phyloP scores from a whole-genome alignment of 2,329 filamentous ascomycete species.

The Arthrobotrys pseudoclavata region DNA sequence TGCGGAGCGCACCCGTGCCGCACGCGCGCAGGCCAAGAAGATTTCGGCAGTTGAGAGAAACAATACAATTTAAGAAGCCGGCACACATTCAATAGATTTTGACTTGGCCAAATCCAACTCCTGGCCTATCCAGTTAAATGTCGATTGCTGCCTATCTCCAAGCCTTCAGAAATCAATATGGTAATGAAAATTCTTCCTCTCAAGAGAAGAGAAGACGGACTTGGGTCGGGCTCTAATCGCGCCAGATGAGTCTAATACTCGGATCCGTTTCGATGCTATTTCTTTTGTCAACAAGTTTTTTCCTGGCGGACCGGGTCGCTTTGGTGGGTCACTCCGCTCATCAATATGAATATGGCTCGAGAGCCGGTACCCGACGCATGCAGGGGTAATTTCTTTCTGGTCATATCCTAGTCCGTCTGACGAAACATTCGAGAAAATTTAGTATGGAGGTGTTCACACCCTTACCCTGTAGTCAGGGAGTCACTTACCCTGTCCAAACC shows the following conservation, averaged over 20 bases:
- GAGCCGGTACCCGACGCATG: conserved; percentile 1
- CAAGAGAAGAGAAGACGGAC: conserved; percentile 11
- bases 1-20: too few species aligned
- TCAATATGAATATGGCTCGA: background rate
- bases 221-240: conserved; percentile 2
- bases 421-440: conserved; percentile 21
- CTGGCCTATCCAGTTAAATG: conserved; percentile 14
- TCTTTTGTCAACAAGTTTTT: background rate
- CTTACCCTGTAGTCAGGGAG: background rate
- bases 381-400: background rate
- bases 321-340: background rate
- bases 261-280: background rate
- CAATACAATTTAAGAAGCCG: too few species aligned
- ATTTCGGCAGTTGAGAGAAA: too few species aligned
- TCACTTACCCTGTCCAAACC: conserved; percentile 13
- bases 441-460: conserved; percentile 4
- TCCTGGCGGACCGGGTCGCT: background rate
- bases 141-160: conserved; percentile 23
- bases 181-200: conserved; percentile 21
- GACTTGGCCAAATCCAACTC: background rate
- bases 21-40: too few species aligned
- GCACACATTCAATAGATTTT: too few species aligned
- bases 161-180: too few species aligned
- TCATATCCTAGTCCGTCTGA: background rate
- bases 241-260: conserved; percentile 11